These are phyloP conservation scores for Plenodomus lindquistii DNA, from an alignment of 2,329 filamentous ascomycete genomes.

Conservation along the genomic window DNA sequence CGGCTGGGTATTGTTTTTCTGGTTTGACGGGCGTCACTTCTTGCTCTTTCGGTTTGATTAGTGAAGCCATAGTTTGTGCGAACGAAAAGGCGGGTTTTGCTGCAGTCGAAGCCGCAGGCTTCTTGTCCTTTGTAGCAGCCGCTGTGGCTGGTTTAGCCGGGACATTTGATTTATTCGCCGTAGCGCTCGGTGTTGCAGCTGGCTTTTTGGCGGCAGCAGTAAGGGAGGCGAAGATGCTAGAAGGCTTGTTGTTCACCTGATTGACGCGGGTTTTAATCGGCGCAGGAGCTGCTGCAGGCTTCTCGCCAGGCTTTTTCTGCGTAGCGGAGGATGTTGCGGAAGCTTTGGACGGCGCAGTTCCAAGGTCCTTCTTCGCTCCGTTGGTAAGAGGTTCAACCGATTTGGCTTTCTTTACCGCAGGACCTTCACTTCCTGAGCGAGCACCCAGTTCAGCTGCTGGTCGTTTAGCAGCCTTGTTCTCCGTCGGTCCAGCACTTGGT, in stretches of 20 bases:
- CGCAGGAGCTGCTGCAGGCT: slow-evolving; percentile 24
- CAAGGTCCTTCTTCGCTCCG: slow-evolving; percentile 22
- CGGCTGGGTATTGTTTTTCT: slow-evolving; percentile 58
- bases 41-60: slow-evolving; percentile 59
- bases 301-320: slow-evolving; percentile 38
- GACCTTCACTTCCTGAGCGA: slow-evolving; percentile 22
- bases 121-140: slow-evolving; percentile 32
- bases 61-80: slow-evolving; percentile 45
- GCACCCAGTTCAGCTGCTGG: slow-evolving; percentile 23
- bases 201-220: slow-evolving; percentile 53
- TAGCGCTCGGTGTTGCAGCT: slow-evolving; percentile 21
- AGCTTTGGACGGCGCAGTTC: slow-evolving; percentile 9
- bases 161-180: slow-evolving; percentile 26
- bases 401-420: slow-evolving; percentile 35
- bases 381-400: slow-evolving; percentile 20
- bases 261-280: slow-evolving; percentile 38
- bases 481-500: slow-evolving; percentile 24
- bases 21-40: slow-evolving; percentile 52
- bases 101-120: slow-evolving; percentile 22
- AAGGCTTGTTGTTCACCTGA: slow-evolving; percentile 50
- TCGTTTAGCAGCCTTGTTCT: slow-evolving; percentile 38
- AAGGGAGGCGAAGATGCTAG: slow-evolving; percentile 51
- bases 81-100: slow-evolving; percentile 45
- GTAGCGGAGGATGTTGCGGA: slow-evolving; percentile 12
- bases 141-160: slow-evolving; percentile 29